Evolutionary conservation across 1,284 basidiomycete species (phyloP).

Genomic region (Ganoderma multipileum): DNA sequence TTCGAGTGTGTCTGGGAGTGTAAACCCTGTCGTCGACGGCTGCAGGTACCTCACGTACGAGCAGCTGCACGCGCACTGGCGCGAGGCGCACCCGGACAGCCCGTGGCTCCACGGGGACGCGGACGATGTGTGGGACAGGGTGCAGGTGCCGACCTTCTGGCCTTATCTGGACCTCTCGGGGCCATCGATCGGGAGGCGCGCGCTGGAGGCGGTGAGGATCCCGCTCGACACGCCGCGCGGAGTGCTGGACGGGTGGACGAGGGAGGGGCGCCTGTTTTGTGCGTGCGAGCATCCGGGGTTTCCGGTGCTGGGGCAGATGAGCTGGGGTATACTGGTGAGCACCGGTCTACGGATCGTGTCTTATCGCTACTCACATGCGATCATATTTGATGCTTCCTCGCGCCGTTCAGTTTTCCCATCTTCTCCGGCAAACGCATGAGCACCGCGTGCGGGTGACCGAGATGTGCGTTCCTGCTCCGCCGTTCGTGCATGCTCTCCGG

Average conservation of each 20-base stretch:
- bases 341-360: not conserved
- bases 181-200: not conserved
- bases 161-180: not conserved
- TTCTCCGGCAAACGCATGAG: not conserved
- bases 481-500: not conserved
- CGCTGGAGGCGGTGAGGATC: not conserved
- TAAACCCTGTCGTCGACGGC: not conserved
- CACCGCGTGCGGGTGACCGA: not conserved
- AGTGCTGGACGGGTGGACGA: not conserved
- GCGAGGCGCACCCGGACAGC: conserved; percentile 5
- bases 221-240: not conserved
- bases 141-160: not conserved
- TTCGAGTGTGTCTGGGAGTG: conserved; percentile 6
- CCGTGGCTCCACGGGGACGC: not conserved
- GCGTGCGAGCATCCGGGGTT: conserved; percentile 17
- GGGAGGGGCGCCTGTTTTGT: conserved; percentile 15
- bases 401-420: not conserved
- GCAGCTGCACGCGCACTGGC: conserved; percentile 19
- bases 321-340: conserved; percentile 16
- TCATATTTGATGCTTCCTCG: not conserved
- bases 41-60: conserved; percentile 5
- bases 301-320: conserved; percentile 2
- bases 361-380: not conserved
- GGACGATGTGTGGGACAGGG: not conserved
- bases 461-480: not conserved